phyloP scores from a whole-genome alignment of 257 asterid genomes.

The Oldenlandia corymbosa region DNA sequence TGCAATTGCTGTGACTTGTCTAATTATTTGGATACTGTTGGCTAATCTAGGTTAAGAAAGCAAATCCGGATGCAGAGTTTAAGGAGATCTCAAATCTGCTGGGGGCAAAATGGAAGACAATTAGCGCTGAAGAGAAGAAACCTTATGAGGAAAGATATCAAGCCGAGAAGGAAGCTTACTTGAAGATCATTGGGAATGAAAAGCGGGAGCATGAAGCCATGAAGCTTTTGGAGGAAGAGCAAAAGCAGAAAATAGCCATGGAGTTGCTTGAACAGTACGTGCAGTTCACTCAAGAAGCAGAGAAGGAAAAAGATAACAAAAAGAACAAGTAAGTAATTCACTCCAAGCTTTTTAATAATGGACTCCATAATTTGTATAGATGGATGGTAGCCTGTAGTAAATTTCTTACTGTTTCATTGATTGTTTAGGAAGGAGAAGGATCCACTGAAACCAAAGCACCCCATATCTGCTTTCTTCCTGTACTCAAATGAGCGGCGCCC shows the following conservation, averaged over 20 bases:
- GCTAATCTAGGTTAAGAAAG: slow-evolving; percentile 58
- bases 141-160: slow-evolving; percentile 83
- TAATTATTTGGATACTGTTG: no score
- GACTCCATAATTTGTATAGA: neutral
- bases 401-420: neutral
- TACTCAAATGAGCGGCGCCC: slow-evolving; percentile 64
- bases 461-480: slow-evolving; percentile 71
- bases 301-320: slow-evolving; percentile 51
- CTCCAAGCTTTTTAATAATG: neutral
- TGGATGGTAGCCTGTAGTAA: no score
- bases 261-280: slow-evolving; percentile 84
- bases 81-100: slow-evolving; percentile 58
- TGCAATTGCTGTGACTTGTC: no score
- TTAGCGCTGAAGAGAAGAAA: slow-evolving; percentile 69
- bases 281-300: slow-evolving; percentile 63
- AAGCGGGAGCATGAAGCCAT: slow-evolving; percentile 82
- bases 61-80: slow-evolving; percentile 67
- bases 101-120: slow-evolving; percentile 76
- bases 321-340: slow-evolving; percentile 46
- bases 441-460: slow-evolving; percentile 86
- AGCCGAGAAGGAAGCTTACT: slow-evolving; percentile 67
- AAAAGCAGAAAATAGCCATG: slow-evolving; percentile 81
- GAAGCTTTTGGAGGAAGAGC: slow-evolving; percentile 83
- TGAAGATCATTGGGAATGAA: slow-evolving; percentile 61
- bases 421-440: slow-evolving; percentile 75